phyloP scores from a whole-genome alignment of 2,329 filamentous ascomycete genomes.

The Lachnellula suecica region DNA sequence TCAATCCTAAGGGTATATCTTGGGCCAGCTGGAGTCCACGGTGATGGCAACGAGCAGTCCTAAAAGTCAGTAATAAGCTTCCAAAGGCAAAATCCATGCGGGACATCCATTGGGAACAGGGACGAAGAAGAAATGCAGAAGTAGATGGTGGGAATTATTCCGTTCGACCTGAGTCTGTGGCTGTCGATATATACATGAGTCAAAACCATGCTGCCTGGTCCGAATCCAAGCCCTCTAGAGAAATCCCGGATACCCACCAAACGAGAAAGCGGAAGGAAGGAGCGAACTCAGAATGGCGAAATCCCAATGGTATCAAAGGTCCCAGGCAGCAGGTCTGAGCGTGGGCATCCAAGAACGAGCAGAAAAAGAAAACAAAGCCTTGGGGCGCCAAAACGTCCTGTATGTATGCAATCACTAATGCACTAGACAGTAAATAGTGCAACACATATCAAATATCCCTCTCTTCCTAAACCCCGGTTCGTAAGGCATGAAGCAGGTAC shows the following conservation, averaged over 20 bases:
- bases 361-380: conserved; percentile 23
- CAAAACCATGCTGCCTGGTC: conserved; percentile 25
- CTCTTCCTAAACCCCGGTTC: conserved; percentile 21
- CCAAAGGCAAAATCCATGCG: background rate
- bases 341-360: conserved; percentile 27
- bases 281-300: conserved; percentile 13
- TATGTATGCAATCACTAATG: conserved; percentile 34
- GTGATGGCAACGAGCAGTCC: background rate
- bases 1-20: background rate
- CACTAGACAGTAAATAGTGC: conserved; percentile 26
- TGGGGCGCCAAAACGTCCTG: conserved; percentile 29
- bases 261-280: conserved; percentile 9
- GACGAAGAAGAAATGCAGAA: background rate
- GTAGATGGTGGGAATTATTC: conserved; percentile 14
- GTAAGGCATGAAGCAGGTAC: conserved; percentile 26
- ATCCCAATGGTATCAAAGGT: conserved; percentile 22
- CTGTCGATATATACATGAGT: conserved; percentile 24
- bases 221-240: conserved; percentile 14
- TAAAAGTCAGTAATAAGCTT: background rate
- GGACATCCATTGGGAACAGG: conserved; percentile 4
- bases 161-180: conserved; percentile 13
- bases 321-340: conserved; percentile 33
- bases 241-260: conserved; percentile 25
- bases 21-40: background rate
- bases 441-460: conserved; percentile 21